Evolutionary conservation across 352 stramenopile species (phyloP).

Genomic region (Phytophthora sp.): DNA sequence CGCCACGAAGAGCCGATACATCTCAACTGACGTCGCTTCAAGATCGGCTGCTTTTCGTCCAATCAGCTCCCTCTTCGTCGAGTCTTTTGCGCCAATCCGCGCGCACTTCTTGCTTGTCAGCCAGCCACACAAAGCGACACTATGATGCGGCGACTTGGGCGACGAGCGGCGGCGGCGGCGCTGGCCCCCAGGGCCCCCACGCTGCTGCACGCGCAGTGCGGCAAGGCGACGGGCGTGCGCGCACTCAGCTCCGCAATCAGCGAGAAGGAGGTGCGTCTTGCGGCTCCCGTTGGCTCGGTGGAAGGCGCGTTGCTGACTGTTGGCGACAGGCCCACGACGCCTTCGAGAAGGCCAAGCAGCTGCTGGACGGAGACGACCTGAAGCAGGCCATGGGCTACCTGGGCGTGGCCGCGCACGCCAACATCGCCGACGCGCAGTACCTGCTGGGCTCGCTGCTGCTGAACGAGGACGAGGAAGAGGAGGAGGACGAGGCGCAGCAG

Average conservation of each 20-base stretch:
- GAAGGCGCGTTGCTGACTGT: too few relatives aligned
- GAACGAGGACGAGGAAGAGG: slow-evolving; percentile 51
- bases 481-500: slow-evolving; percentile 35
- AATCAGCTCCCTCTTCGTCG: too few relatives aligned
- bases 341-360: slow-evolving; percentile 63
- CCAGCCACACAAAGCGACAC: slow-evolving; percentile 20
- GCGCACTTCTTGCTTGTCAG: slow-evolving; percentile 6
- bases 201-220: not conserved
- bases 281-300: not conserved
- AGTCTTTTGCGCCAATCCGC: too few relatives aligned
- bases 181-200: not conserved
- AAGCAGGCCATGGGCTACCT: slow-evolving; percentile 65
- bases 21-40: slow-evolving; percentile 19
- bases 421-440: slow-evolving; percentile 79
- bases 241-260: slow-evolving; percentile 30
- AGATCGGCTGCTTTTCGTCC: slow-evolving; percentile 4
- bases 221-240: not conserved
- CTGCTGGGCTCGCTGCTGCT: slow-evolving; percentile 69
- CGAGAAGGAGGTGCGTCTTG: slow-evolving; percentile 38
- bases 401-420: slow-evolving; percentile 62
- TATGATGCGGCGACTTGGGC: slow-evolving; percentile 29
- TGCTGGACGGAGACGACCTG: slow-evolving; percentile 64
- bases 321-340: slow-evolving; percentile 42
- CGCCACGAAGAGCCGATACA: slow-evolving; percentile 12
- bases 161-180: slow-evolving; percentile 14